Conservation (phyloP, 2,329 filamentous ascomycete species). For the Monosporascus sp. region DNA sequence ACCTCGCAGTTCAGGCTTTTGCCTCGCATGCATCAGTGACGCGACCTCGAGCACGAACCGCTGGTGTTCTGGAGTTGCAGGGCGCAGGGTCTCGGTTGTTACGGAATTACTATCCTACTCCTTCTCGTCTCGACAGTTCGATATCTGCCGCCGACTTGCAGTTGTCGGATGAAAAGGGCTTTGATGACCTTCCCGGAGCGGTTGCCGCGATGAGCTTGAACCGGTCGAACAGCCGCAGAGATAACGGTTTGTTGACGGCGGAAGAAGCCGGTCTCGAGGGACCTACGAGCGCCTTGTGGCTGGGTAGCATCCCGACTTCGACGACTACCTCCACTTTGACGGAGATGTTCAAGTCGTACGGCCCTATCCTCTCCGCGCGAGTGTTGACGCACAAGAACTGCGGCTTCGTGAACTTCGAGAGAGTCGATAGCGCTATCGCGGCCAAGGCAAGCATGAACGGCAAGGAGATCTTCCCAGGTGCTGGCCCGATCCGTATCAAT, state of each 20-base stretch:
- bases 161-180: conserved; percentile 69
- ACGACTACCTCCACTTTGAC: conserved; percentile 93
- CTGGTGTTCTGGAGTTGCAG: conserved; percentile 71
- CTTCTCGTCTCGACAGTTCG: conserved; percentile 65
- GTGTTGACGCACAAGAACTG: conserved; percentile 98
- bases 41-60: conserved; percentile 83
- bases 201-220: conserved; percentile 75
- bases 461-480: conserved; percentile 97
- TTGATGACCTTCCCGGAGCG: conserved; percentile 73
- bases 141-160: conserved; percentile 72
- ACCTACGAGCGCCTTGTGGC: conserved; percentile 90
- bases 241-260: conserved; percentile 61
- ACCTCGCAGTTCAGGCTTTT: conserved; percentile 79
- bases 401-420: conserved; percentile 97
- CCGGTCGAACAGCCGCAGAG: conserved; percentile 54
- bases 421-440: conserved; percentile 80
- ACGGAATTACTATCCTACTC: conserved; percentile 71
- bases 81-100: conserved; percentile 62
- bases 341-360: conserved; percentile 93
- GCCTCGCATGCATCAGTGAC: conserved; percentile 76
- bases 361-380: conserved; percentile 82
- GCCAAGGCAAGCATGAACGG: conserved; percentile 86
- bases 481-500: conserved; percentile 89
- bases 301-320: conserved; percentile 94
- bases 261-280: conserved; percentile 81